These are phyloP conservation scores for Penicillium capsulatum DNA, from an alignment of 2,329 filamentous ascomycete species.

Conservation along the genomic window DNA sequence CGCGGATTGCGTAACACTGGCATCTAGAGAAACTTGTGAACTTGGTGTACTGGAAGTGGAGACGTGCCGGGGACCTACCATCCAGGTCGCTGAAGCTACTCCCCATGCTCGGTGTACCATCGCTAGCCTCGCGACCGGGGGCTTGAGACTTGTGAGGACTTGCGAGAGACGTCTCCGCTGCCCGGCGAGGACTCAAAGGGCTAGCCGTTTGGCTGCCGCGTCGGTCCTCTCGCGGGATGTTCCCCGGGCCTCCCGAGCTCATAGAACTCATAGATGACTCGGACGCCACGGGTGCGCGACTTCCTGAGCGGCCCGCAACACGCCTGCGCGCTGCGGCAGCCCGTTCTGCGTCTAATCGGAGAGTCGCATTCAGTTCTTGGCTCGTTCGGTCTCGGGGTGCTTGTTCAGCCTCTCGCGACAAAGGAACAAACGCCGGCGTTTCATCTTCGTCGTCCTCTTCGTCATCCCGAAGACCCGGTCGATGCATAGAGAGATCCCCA, in stretches of 20 bases:
- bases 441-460: slow-evolving; percentile 47
- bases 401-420: slow-evolving; percentile 25
- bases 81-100: slow-evolving; percentile 64
- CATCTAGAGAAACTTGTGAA: slow-evolving; percentile 40
- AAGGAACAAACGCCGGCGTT: slow-evolving; percentile 45
- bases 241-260: slow-evolving; percentile 35
- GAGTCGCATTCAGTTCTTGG: slow-evolving; percentile 41
- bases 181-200: slow-evolving; percentile 43
- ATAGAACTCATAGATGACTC: slow-evolving; percentile 37
- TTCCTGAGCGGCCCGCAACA: slow-evolving; percentile 23
- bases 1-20: slow-evolving; percentile 61
- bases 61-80: slow-evolving; percentile 37
- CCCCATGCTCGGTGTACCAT: slow-evolving; percentile 59
- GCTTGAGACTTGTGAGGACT: slow-evolving; percentile 43
- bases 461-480: slow-evolving; percentile 31
- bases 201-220: slow-evolving; percentile 18
- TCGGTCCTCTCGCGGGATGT: slow-evolving; percentile 20
- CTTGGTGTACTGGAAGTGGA: not conserved
- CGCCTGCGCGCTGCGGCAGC: slow-evolving; percentile 27
- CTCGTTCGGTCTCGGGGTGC: slow-evolving; percentile 19
- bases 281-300: slow-evolving; percentile 16
- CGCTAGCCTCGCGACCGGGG: slow-evolving; percentile 45
- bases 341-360: slow-evolving; percentile 35
- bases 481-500: slow-evolving; percentile 39
- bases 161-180: slow-evolving; percentile 46